Evolutionary conservation across 805 yeast species (phyloP).

Genomic region (Ogataea pini): DNA sequence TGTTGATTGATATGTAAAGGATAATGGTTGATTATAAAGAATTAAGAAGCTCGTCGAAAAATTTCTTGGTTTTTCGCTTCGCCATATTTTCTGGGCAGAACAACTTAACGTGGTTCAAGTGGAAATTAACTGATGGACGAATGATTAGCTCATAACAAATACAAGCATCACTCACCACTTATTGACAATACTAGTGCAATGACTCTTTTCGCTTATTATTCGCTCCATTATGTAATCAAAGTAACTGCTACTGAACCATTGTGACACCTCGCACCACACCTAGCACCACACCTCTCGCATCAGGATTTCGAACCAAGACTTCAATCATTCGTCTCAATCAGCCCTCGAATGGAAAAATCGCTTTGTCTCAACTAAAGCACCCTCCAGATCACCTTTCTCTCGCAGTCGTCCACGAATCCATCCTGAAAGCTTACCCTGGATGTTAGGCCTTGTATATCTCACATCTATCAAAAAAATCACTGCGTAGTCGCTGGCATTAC

Average conservation of each 20-base stretch:
- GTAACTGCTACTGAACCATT: too few relatives aligned
- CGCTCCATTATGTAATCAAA: not conserved
- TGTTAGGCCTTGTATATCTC: slow-evolving; percentile 47
- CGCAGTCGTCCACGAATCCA: slow-evolving; percentile 62
- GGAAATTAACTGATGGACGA: too few relatives aligned
- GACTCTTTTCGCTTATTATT: too few relatives aligned
- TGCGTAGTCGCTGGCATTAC: slow-evolving; percentile 82
- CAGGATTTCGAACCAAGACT: too few relatives aligned
- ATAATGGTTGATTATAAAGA: not conserved
- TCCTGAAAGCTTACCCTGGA: slow-evolving; percentile 62
- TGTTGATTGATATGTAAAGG: slow-evolving; percentile 1
- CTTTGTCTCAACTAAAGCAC: slow-evolving; percentile 7
- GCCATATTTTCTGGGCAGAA: too few relatives aligned
- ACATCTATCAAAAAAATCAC: slow-evolving; percentile 69
- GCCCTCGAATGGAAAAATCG: slow-evolving; percentile 13
- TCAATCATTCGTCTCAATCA: too few relatives aligned
- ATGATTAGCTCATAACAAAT: too few relatives aligned
- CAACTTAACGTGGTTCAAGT: too few relatives aligned
- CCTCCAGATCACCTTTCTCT: slow-evolving; percentile 9
- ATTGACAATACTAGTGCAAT: too few relatives aligned
- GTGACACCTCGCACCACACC: too few relatives aligned
- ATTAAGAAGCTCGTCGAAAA: not conserved
- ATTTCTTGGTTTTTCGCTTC: not conserved
- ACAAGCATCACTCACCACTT: too few relatives aligned
- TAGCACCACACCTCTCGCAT: too few relatives aligned